Conservation (phyloP, 164 flowering plant species). For the Magnolia sinica region DNA sequence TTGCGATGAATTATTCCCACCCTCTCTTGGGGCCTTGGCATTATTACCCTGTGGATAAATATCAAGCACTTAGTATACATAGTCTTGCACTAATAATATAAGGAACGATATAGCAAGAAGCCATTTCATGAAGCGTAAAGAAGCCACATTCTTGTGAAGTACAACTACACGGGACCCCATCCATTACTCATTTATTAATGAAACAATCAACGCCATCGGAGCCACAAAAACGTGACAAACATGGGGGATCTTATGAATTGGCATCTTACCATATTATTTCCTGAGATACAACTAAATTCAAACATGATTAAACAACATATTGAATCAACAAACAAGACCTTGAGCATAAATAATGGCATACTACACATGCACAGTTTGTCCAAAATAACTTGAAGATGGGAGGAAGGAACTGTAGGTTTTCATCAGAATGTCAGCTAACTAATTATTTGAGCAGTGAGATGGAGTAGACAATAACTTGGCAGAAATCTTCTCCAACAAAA, state of each 20-base stretch:
- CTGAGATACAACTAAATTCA: too few relatives aligned
- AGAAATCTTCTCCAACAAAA: too few relatives aligned
- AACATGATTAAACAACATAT: too few relatives aligned
- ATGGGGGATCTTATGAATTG: background rate
- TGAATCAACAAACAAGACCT: too few relatives aligned
- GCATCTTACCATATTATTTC: background rate
- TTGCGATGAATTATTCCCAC: background rate
- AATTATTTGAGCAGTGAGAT: too few relatives aligned
- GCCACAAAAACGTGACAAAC: background rate
- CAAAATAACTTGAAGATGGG: too few relatives aligned
- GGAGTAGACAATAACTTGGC: too few relatives aligned
- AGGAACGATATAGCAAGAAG: background rate
- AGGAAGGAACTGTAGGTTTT: too few relatives aligned
- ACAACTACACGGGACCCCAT: background rate
- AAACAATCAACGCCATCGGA: background rate
- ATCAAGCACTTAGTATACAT: background rate
- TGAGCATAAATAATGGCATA: too few relatives aligned
- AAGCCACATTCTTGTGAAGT: background rate
- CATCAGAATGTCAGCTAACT: too few relatives aligned
- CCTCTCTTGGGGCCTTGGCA: conserved; percentile 20
- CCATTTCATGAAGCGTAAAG: background rate
- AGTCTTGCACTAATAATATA: background rate
- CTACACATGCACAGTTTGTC: too few relatives aligned
- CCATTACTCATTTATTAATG: background rate
- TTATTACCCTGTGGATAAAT: conserved; percentile 24